A percentile compares a stretch with the other conserved stretches of the same genome.
Conservation (phyloP, 495 filamentous ascomycete genomes). For the Corynascus novoguineensis region DNA sequence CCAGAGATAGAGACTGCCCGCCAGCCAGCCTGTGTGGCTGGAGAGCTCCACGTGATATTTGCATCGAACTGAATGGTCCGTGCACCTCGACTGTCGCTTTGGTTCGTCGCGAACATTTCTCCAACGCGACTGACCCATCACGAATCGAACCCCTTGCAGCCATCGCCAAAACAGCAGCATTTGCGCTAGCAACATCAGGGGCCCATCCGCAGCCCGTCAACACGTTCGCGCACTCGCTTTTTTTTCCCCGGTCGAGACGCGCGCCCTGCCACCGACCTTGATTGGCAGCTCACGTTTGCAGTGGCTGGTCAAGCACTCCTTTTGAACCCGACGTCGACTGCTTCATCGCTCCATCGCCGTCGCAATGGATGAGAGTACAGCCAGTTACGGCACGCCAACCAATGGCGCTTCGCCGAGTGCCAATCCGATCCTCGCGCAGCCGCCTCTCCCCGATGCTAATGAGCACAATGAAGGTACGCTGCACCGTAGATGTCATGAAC, state of each 20-base stretch:
- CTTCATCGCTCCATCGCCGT: constrained; percentile 16
- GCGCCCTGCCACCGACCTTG: background rate
- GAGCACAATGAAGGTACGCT: constrained; percentile 34
- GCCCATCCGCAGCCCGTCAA: constrained; percentile 2
- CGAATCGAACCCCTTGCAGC: constrained; percentile 19
- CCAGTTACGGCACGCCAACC: constrained; percentile 50
- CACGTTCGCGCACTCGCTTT: background rate
- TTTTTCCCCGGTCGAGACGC: background rate
- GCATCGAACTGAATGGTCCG: background rate
- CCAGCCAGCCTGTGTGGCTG: constrained; percentile 1
- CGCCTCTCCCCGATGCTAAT: constrained; percentile 38
- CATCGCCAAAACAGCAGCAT: constrained; percentile 19
- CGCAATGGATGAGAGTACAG: constrained; percentile 51
- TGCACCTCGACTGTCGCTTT: background rate
- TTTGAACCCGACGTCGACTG: background rate
- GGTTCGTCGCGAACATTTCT: constrained; percentile 31
- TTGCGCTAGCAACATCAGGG: constrained; percentile 16
- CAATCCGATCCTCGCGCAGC: constrained; percentile 49
- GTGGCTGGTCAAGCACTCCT: background rate
- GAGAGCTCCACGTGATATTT: background rate
- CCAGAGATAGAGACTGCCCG: too few relatives aligned
- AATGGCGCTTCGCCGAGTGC: constrained; percentile 46
- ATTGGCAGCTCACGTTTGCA: background rate
- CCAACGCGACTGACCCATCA: constrained; percentile 32
- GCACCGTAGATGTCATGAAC: background rate